Evolutionary conservation across 108 stramenopile genomes (phyloP), one percentile per base, ranked within the genome.

Genomic region (Cyclostephanos invisitatus): DNA sequence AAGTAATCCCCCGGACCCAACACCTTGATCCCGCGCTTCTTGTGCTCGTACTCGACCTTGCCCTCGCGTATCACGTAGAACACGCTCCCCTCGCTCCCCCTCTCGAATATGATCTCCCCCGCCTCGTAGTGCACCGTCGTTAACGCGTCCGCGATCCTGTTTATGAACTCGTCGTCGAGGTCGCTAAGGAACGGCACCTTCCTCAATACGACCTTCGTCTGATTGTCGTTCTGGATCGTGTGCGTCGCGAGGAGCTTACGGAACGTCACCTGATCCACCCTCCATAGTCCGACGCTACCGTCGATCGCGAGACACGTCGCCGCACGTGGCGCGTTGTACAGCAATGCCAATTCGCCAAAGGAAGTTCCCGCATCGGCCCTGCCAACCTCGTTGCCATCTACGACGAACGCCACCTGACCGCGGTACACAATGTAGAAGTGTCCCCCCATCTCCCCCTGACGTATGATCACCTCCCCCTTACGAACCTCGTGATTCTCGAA

Each of bases 261-360:
- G 72, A 94, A 96, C 57, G 91, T 89, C 20, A 74, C 70, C 60
- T 92, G 92, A 65, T 92, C 92, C 62, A 96, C 84, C 36, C 88
- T 84, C 80, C 87, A 93, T 11, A 93, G 35, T 29, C 49, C 51
- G 29, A 68, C 69, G 37, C 77, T 65, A 15, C 69, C 60, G 83
- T 90, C 69, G 37, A 7, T 68, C 60, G 92, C 90, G 28, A 84
- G 59, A 68, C 89, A 89, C 9, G 95, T 94, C 9, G 96, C 98
- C 25, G 97, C 96, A 20, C 98, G 85, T 0, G 97, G 96, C 25
- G 83, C 87, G 74, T 97, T 91, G 75, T 98, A 98, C 70, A 97
- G 67, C 22, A 97, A 73, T 5, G 97, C 93, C 20, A 98, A 76
- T 73, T 98, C 98, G 28, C 98, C 98, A 82, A 98, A 98, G 59